phyloP scores from a whole-genome alignment of 345 rosid genomes.

The Turnera subulata region DNA sequence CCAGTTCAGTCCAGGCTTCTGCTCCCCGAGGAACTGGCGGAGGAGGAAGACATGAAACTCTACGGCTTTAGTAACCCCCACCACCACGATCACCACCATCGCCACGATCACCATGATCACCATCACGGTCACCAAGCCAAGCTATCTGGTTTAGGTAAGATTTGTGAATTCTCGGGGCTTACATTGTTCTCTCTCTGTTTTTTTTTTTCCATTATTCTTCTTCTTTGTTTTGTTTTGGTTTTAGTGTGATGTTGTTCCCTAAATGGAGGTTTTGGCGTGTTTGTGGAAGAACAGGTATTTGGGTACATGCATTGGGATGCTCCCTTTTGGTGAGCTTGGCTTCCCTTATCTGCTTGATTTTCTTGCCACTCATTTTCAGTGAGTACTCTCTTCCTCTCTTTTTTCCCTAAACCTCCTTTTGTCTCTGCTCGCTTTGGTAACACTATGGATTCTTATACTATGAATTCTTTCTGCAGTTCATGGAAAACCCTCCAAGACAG shows the following conservation, averaged over 20 bases:
- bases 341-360: conserved; percentile 76
- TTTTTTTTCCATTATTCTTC: too few species aligned
- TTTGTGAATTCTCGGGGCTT: background rate
- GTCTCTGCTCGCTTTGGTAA: background rate
- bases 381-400: conserved; percentile 19
- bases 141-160: conserved; percentile 62
- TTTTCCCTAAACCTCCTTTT: background rate
- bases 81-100: conserved; percentile 28
- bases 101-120: conserved; percentile 30
- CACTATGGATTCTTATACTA: too few species aligned
- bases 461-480: conserved; percentile 71
- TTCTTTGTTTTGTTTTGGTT: too few species aligned
- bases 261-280: too few species aligned
- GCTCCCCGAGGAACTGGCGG: conserved; percentile 93
- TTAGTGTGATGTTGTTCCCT: too few species aligned
- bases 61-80: conserved; percentile 64
- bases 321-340: conserved; percentile 98
- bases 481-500: conserved; percentile 84
- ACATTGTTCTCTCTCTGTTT: too few species aligned
- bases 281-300: conserved; percentile 46
- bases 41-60: conserved; percentile 85
- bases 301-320: conserved; percentile 90
- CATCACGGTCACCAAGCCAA: conserved; percentile 26
- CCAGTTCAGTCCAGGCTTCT: conserved; percentile 29
- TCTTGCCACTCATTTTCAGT: conserved; percentile 86